These are phyloP conservation scores for Thraustochytrium sp. DNA, from an alignment of 352 stramenopile species.

Conservation along the genomic window DNA sequence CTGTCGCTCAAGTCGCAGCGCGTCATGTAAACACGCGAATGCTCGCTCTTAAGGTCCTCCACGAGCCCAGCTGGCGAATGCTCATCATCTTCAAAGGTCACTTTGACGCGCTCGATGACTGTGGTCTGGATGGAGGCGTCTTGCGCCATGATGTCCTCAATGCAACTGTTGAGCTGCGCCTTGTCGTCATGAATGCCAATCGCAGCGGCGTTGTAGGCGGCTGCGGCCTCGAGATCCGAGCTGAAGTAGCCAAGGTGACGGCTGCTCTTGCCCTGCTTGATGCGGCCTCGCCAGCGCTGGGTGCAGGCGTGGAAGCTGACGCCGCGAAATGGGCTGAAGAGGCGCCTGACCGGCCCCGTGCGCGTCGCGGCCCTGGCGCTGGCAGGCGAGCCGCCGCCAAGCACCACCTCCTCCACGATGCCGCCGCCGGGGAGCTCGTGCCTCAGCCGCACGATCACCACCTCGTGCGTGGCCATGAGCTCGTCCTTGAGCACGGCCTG, in stretches of 20 bases:
- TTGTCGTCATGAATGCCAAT: conserved; percentile 3
- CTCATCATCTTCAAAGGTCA: not conserved
- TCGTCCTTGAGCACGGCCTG: not conserved
- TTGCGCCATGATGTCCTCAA: conserved; percentile 19
- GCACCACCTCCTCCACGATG: conserved; percentile 2
- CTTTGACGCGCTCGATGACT: not conserved
- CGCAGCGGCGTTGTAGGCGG: conserved; percentile 19
- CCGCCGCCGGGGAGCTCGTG: not conserved
- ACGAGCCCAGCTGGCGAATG: too few species aligned
- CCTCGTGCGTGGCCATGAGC: not conserved
- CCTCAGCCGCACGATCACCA: not conserved
- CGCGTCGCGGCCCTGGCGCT: not conserved
- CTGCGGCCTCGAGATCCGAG: conserved; percentile 16
- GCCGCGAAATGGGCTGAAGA: conserved; percentile 8
- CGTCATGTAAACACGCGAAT: too few species aligned
- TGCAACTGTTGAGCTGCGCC: conserved; percentile 22
- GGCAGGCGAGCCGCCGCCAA: not conserved
- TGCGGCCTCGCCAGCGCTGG: conserved; percentile 38
- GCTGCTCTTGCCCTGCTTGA: conserved; percentile 39
- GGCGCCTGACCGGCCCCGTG: not conserved
- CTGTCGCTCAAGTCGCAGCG: too few species aligned
- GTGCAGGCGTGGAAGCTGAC: conserved; percentile 41
- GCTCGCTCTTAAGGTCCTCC: too few species aligned
- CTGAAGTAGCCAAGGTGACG: conserved; percentile 38
- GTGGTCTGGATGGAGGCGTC: not conserved